Evolutionary conservation across 1,284 basidiomycete genomes (phyloP).

Genomic region (Microbotryum silenes-acaulis): DNA sequence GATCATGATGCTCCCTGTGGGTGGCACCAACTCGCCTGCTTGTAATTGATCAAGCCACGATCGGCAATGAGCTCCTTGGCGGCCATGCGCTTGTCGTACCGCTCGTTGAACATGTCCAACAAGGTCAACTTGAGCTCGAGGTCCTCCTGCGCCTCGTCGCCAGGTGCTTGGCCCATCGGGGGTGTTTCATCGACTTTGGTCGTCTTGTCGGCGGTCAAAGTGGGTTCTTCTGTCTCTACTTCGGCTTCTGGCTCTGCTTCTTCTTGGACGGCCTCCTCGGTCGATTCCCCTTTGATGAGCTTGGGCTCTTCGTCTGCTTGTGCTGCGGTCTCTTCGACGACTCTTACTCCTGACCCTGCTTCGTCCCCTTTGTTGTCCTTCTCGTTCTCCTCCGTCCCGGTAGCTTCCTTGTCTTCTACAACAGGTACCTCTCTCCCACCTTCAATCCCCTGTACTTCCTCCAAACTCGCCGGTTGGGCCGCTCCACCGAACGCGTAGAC

Average conservation of each 20-base stretch:
- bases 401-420: conserved; percentile 41
- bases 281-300: too few species aligned
- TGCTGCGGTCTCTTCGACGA: conserved; percentile 43
- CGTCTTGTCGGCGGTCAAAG: not conserved
- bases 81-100: conserved; percentile 79
- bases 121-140: conserved; percentile 83
- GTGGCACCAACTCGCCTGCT: conserved; percentile 56
- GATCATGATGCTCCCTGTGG: too few species aligned
- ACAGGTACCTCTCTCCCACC: conserved; percentile 43
- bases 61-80: conserved; percentile 90
- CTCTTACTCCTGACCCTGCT: conserved; percentile 49
- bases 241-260: conserved; percentile 36
- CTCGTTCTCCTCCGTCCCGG: not conserved
- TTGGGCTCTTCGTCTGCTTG: too few species aligned
- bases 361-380: not conserved
- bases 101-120: conserved; percentile 85
- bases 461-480: conserved; percentile 54
- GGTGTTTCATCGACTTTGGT: not conserved
- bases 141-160: conserved; percentile 70
- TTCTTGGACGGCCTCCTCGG: too few species aligned
- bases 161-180: conserved; percentile 14
- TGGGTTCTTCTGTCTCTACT: too few species aligned
- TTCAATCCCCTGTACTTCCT: conserved; percentile 37
- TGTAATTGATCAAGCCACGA: conserved; percentile 83
- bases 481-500: conserved; percentile 80